These are phyloP conservation scores for Stylonectria norvegica DNA, from an alignment of 2,329 filamentous ascomycete species.

Conservation along the genomic window DNA sequence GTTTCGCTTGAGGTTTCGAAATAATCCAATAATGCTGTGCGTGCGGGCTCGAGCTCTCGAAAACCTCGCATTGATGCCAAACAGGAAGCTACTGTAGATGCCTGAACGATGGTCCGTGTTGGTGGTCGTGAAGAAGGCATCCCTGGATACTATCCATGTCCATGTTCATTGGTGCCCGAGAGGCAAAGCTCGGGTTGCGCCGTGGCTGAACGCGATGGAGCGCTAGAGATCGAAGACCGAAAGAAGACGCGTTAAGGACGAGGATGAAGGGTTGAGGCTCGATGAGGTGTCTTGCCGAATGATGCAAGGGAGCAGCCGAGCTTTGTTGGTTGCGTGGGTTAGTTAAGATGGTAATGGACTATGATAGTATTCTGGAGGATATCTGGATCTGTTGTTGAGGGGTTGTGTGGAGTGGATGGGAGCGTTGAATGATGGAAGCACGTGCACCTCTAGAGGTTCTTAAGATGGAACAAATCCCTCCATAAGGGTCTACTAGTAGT, in stretches of 20 bases:
- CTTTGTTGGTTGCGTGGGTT: neutral
- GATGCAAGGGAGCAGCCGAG: slow-evolving; percentile 20
- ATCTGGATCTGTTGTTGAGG: neutral
- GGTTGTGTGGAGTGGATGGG: too few relatives aligned
- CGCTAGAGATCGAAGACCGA: slow-evolving; percentile 7
- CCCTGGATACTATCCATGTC: too few relatives aligned
- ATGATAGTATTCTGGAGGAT: neutral
- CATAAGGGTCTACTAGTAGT: neutral
- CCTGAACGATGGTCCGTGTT: neutral
- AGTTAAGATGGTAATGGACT: neutral
- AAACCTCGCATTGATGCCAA: slow-evolving; percentile 4
- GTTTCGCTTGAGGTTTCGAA: neutral
- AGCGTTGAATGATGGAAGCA: neutral
- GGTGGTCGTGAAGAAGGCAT: neutral
- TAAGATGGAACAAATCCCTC: neutral
- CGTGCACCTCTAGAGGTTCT: neutral
- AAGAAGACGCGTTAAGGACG: slow-evolving; percentile 4
- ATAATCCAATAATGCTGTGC: neutral
- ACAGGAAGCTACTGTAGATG: too few relatives aligned
- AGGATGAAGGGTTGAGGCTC: slow-evolving; percentile 20
- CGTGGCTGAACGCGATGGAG: slow-evolving; percentile 3
- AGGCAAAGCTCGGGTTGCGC: slow-evolving; percentile 16
- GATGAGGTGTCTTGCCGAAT: slow-evolving; percentile 14
- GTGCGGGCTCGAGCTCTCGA: neutral
- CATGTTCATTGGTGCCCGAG: slow-evolving; percentile 10